Percentiles rank a stretch among this genome's conserved stretches.
phyloP scores from a whole-genome alignment of 345 rosid species.

The Citrus hindsii region DNA sequence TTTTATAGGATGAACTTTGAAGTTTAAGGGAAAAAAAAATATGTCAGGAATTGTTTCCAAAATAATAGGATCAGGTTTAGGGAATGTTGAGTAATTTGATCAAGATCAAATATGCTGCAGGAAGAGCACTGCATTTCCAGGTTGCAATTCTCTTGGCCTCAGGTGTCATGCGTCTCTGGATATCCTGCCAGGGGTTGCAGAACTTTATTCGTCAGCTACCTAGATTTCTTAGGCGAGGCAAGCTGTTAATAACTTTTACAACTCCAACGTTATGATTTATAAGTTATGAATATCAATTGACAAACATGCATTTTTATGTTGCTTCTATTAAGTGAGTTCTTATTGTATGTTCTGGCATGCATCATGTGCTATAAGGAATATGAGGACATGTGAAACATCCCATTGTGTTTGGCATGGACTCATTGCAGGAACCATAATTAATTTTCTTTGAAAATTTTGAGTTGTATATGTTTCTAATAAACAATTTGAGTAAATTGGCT shows the following conservation, averaged over 20 bases:
- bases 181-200: conserved; percentile 74
- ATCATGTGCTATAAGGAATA: not conserved
- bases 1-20: not conserved
- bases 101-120: conserved; percentile 38
- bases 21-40: not conserved
- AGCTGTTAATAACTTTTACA: not conserved
- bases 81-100: not conserved
- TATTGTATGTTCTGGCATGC: not conserved
- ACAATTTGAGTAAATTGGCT: not conserved
- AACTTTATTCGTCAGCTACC: conserved; percentile 58
- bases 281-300: not conserved
- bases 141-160: conserved; percentile 86
- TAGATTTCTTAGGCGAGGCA: conserved; percentile 56
- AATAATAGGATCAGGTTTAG: not conserved
- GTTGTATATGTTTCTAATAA: not conserved
- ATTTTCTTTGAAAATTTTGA: not conserved
- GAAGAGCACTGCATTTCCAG: conserved; percentile 83
- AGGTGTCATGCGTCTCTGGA: conserved; percentile 62
- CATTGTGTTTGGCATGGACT: not conserved
- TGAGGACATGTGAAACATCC: not conserved
- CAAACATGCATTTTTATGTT: not conserved
- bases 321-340: not conserved
- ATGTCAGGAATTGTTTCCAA: not conserved
- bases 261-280: not conserved
- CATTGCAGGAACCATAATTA: not conserved